These are phyloP conservation scores for Xylaria multiplex DNA, from an alignment of 2,329 filamentous ascomycete species.

Conservation along the genomic window DNA sequence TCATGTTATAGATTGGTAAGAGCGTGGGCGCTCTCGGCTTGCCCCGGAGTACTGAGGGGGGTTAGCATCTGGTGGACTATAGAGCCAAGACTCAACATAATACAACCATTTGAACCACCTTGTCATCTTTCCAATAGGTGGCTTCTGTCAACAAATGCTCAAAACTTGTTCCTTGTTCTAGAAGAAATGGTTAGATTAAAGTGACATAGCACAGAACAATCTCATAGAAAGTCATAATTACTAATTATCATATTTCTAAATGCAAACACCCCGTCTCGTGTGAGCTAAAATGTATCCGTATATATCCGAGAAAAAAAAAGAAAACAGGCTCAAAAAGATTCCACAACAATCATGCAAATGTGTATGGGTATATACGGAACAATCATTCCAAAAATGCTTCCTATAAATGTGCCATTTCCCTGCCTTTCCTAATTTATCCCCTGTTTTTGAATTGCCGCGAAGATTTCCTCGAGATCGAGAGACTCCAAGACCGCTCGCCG, in stretches of 20 bases:
- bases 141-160: too few species aligned
- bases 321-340: not conserved
- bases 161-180: too few species aligned
- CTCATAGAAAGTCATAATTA: not conserved
- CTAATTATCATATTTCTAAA: not conserved
- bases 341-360: conserved; percentile 6
- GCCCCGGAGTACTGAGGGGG: too few species aligned
- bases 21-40: too few species aligned
- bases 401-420: not conserved
- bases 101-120: too few species aligned
- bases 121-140: too few species aligned
- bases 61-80: too few species aligned
- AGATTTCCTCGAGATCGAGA: conserved; percentile 29
- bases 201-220: too few species aligned
- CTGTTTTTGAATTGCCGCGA: conserved; percentile 23
- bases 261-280: not conserved
- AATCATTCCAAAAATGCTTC: too few species aligned
- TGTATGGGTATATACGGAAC: not conserved
- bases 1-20: too few species aligned
- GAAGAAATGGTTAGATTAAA: too few species aligned
- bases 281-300: not conserved
- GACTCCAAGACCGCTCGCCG: conserved; percentile 17
- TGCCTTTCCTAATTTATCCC: not conserved
- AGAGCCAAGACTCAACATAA: too few species aligned
- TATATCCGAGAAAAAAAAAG: not conserved